phyloP scores from a whole-genome alignment of 352 stramenopile genomes.

The Saprolegnia parasitica region DNA sequence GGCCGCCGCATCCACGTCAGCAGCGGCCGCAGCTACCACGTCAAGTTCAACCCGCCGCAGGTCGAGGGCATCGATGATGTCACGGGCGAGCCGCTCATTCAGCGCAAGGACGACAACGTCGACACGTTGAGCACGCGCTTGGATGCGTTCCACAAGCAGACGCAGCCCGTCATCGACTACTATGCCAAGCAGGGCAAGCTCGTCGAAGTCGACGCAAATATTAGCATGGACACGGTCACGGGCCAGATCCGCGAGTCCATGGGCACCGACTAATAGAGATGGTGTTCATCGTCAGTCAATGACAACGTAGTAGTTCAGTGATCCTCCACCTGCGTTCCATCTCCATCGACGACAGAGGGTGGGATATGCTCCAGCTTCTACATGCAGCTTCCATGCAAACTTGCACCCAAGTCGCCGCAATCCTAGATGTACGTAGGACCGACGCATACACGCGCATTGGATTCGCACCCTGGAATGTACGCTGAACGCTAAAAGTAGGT shows the following conservation, averaged over 20 bases:
- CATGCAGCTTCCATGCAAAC: too few relatives aligned
- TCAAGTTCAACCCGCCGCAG: slow-evolving; percentile 97
- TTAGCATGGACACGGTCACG: slow-evolving; percentile 77
- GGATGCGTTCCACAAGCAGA: slow-evolving; percentile 95
- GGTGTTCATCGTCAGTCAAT: background rate
- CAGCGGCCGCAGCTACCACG: slow-evolving; percentile 95
- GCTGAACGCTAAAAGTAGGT: slow-evolving; percentile 55
- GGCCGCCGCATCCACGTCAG: slow-evolving; percentile 94
- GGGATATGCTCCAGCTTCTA: too few relatives aligned
- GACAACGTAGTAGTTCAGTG: too few relatives aligned
- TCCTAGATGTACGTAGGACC: background rate
- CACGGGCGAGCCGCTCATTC: slow-evolving; percentile 95
- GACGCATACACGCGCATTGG: background rate
- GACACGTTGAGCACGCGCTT: slow-evolving; percentile 90
- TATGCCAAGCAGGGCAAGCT: slow-evolving; percentile 84
- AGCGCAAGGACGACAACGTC: slow-evolving; percentile 96
- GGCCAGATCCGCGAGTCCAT: slow-evolving; percentile 75
- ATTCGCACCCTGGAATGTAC: slow-evolving; percentile 12
- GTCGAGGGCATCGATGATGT: slow-evolving; percentile 85
- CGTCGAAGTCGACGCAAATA: slow-evolving; percentile 88
- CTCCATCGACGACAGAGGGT: too few relatives aligned
- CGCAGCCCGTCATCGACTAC: slow-evolving; percentile 93
- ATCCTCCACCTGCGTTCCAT: too few relatives aligned
- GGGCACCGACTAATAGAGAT: slow-evolving; percentile 53
- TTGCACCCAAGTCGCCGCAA: too few relatives aligned